Evolutionary conservation across 768 basidiomycete species (phyloP), one percentile per base, ranked within the genome.

Genomic region (Naganishia vaughanmartiniae): DNA sequence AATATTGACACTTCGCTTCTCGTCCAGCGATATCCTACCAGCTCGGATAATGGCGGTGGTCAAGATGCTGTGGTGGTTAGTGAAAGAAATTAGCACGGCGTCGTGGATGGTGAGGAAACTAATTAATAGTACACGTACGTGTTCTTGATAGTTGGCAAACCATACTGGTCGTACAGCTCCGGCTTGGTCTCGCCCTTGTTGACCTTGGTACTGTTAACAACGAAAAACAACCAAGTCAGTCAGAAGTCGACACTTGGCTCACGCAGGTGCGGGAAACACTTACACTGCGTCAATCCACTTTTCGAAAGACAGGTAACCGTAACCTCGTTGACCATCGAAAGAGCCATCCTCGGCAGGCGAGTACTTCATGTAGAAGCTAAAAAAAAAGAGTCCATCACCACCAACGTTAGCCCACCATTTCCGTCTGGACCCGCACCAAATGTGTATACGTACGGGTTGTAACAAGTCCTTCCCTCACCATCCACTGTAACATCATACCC

Each of bases 271-370:
- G 1, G 1, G 45, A 26, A 34, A 17, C 5, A 68, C 54, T 26
- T 46, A 55, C 54, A 57, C 54, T 21, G 90, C 90, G 78, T 91
- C 92, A 79, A 95, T 84, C 82, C 94, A 94, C 82, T 90, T 93
- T 82, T 92, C 92, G 75, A 94, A 90, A 21, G 91, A 93, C 76
- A 94, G 84, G 79, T 95, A 83, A 88, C 72, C 93, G 80, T 96
- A 96, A 19, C 93, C 93, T 69, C 89, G 87, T 82, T 94, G 93
- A 33, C 93, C 93, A 77, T 95, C 93, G 78, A 96, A 95, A 82
- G 92, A 89, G 7, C 92, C 93, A 68, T 87, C 89, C 82, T 90
- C 91, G 66, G 91, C 92, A 5, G 92, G 91, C 46, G 91, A 90
- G 82, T 95, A 95, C 77, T 94, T 95, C 90, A 95, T 94, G 83